A percentile compares a stretch with the other conserved stretches of the same genome.
Conservation (phyloP, 805 yeast genomes). For the Myxozyma melibiosi region DNA sequence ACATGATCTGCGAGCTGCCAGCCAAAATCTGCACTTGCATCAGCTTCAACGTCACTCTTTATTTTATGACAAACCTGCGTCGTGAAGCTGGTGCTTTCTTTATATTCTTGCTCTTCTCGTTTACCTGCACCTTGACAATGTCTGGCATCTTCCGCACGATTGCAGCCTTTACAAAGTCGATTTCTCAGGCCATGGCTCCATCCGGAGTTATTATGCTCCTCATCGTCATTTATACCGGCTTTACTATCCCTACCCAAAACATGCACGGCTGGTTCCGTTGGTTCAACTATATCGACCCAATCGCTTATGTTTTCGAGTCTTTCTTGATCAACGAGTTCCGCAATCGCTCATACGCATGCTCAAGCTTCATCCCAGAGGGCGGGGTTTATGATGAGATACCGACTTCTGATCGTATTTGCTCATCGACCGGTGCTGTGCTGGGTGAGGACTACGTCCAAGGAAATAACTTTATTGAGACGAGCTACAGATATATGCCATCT, state of each 20-base stretch:
- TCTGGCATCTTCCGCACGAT: conserved; percentile 57
- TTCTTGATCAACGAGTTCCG: conserved; percentile 52
- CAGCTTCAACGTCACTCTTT: conserved; percentile 52
- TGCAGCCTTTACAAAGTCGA: conserved; percentile 53
- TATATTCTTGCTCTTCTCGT: conserved; percentile 51
- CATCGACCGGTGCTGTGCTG: conserved; percentile 56
- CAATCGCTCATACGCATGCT: conserved; percentile 45
- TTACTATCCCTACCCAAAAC: conserved; percentile 44
- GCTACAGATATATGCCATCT: conserved; percentile 49
- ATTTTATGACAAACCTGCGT: conserved; percentile 59
- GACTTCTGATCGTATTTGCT: conserved; percentile 51
- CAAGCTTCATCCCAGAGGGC: conserved; percentile 50
- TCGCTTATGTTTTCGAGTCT: conserved; percentile 51
- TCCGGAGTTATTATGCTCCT: conserved; percentile 58
- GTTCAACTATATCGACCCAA: conserved; percentile 52
- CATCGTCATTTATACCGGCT: conserved; percentile 63
- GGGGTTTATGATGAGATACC: conserved; percentile 42
- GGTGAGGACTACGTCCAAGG: conserved; percentile 59
- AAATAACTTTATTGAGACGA: conserved; percentile 48
- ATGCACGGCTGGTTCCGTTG: conserved; percentile 57
- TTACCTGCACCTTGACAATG: conserved; percentile 51
- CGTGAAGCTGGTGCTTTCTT: conserved; percentile 58
- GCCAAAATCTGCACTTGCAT: conserved; percentile 53
- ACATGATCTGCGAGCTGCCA: conserved; percentile 63
- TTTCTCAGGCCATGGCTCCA: conserved; percentile 61